Evolutionary conservation across 257 asterid genomes (phyloP), one percentile per base, ranked within the genome.

Genomic region (Fraxinus cuspidata): DNA sequence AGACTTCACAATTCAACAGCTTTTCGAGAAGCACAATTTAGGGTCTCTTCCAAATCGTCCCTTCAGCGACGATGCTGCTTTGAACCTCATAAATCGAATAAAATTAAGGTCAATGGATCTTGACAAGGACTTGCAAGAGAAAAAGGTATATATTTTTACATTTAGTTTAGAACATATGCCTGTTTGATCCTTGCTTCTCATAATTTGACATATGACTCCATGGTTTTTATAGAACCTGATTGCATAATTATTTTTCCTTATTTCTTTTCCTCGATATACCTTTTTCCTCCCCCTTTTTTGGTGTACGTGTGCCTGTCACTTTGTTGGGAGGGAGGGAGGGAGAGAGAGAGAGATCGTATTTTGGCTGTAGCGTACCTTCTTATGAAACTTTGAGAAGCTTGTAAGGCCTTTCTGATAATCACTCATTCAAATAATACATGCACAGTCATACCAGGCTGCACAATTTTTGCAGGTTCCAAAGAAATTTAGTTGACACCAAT

Each of bases 1-100:
- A 78, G 92, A 93, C 85, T 49, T 53, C 73, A 82, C 60, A 42
- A 83, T 96, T 81, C 83, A 42, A 79, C 85, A 84, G 80, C 89
- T 92, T 58, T 87, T 84, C 70, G 86, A 80, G 78, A 89, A 81
- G 86, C 92, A 89, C 82, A 90, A 93, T 89, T 77, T 96, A 81
- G 98, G 99, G 70, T 79, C 90, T 79, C 74, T 88, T 72, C 90
- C 97, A 60, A 89, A 75, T 79, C 82, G 83, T 8, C 87, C 91
- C 32, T 86, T 88, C 73, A 89, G 89, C 74, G 94, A 92, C 80
- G 98, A 93, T 70, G 90, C 87, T 83, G 93, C 94, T 80, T 44
- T 68, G 78, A 89, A 86, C 86, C 94, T 93, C 84, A 81, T 87
- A 73, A 83, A 82, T 80, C 90, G 92, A 76, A 83, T 96, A 49